Evolutionary conservation across 2,329 filamentous ascomycete genomes (phyloP), one percentile per base, ranked within the genome.

Genomic region (Fusarium virguliforme): DNA sequence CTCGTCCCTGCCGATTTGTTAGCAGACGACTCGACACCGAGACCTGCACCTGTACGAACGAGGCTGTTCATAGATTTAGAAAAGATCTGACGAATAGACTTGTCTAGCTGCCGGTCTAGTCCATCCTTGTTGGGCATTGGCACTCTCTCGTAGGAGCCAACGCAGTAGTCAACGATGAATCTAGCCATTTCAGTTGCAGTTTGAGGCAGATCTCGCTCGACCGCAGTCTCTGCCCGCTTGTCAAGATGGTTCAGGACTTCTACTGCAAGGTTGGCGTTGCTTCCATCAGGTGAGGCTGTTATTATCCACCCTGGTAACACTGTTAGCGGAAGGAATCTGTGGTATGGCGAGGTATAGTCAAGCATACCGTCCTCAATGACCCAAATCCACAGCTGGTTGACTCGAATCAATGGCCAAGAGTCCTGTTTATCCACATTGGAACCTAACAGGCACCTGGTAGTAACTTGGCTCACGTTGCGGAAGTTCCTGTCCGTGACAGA

Each of bases 341-440:
- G 22, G 22, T 24, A 24, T 24, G 22, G 22, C 22, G 22, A 24
- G 7, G 1, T 5, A 8, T 3, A 8, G 12, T 51, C 4, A 26
- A 13, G 48, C 64, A 8, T n/a, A 73, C 71, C 65, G 8, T 67
- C 40, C 6, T 38, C 60, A 24, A 73, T 59, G 0, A 59, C 46
- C 71, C 71, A 73, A 24, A 68, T n/a, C 71, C 68, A 73, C 3
- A 73, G 60, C n/a, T 73, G 66, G n/a, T 64, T 59, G 4, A 73
- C 71, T 26, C 60, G 46, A 3, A 73, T 28, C 15, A 73, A 6
- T 3, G 56, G 26, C 61, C 65, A 70, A 10, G 4, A 13, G 13
- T 37, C 6, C 34, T 8, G 8, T 37, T 8, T 37, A 10, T 5
- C 7, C 34, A 37, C 34, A 9, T 37, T 37, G 10, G 26, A 6